Conservation (phyloP, 2,329 filamentous ascomycete species). For the Penicillium psychrosexuale region DNA sequence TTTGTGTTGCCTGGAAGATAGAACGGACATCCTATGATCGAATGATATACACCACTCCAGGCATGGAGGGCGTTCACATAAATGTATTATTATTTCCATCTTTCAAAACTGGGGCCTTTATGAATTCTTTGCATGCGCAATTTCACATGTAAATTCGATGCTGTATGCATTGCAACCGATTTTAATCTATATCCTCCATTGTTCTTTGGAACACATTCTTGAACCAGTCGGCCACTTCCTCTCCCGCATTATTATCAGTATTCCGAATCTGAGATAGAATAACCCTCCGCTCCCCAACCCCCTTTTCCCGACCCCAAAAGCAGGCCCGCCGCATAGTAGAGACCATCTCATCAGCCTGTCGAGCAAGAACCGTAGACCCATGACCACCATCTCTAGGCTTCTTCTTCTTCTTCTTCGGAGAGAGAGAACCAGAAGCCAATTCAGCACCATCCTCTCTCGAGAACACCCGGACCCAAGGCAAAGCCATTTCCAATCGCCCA, state of each 20-base stretch:
- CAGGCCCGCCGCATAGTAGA: conserved; percentile 43
- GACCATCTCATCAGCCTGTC: conserved; percentile 42
- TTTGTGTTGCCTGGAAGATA: not conserved
- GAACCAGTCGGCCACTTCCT: conserved; percentile 16
- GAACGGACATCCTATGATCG: not conserved
- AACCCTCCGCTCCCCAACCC: conserved; percentile 39
- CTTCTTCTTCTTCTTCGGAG: not conserved
- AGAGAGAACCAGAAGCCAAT: not conserved
- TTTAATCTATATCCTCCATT: conserved; percentile 3
- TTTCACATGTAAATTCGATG: not conserved
- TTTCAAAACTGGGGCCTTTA: too few species aligned
- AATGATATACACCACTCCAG: not conserved
- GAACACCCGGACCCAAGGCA: conserved; percentile 36
- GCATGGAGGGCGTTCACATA: not conserved
- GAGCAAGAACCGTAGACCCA: conserved; percentile 31
- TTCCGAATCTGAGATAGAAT: conserved; percentile 8
- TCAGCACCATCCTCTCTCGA: conserved; percentile 1
- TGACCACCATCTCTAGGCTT: not conserved
- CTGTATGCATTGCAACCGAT: not conserved
- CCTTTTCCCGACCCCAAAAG: conserved; percentile 44
- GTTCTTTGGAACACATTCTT: conserved; percentile 6
- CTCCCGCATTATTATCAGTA: not conserved
- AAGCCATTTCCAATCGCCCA: conserved; percentile 26
- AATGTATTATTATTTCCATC: not conserved
- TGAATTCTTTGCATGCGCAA: not conserved